These are phyloP conservation scores for Aspergillus quadricinctus DNA, from an alignment of 2,329 filamentous ascomycete species.

Conservation along the genomic window DNA sequence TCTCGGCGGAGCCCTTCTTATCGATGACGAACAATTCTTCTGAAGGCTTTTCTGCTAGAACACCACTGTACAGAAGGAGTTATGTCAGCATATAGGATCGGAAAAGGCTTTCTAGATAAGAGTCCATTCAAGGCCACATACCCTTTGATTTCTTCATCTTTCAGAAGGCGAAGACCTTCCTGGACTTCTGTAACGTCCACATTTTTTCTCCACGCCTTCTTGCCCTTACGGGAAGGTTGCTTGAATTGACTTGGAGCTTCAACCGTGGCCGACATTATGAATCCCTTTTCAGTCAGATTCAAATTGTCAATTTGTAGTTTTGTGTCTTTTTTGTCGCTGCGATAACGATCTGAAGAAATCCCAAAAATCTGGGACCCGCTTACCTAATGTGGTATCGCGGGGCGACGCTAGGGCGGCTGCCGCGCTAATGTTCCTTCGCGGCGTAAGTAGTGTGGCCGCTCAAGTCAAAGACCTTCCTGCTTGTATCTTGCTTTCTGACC, in stretches of 20 bases:
- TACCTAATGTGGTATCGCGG: slow-evolving; percentile 24
- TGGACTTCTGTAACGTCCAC: slow-evolving; percentile 87
- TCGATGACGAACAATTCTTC: slow-evolving; percentile 84
- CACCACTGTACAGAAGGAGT: slow-evolving; percentile 56
- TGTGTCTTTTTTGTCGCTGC: slow-evolving; percentile 17
- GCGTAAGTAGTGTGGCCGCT: slow-evolving; percentile 3
- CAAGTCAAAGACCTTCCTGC: slow-evolving; percentile 2
- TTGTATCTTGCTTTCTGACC: slow-evolving; percentile 11
- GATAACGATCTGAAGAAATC: slow-evolving; percentile 18
- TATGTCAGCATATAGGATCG: slow-evolving; percentile 9
- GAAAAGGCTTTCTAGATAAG: not conserved
- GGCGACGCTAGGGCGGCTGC: slow-evolving; percentile 22
- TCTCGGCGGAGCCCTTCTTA: slow-evolving; percentile 62
- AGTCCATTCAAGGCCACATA: slow-evolving; percentile 33
- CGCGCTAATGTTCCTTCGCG: slow-evolving; percentile 25
- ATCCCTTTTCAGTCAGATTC: not conserved
- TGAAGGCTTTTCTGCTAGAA: slow-evolving; percentile 77
- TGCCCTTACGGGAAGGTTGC: slow-evolving; percentile 92
- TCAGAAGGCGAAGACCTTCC: slow-evolving; percentile 74
- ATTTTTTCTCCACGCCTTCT: slow-evolving; percentile 98
- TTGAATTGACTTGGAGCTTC: slow-evolving; percentile 72
- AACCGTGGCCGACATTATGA: slow-evolving; percentile 31
- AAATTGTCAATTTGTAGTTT: slow-evolving; percentile 14
- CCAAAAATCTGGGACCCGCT: slow-evolving; percentile 30
- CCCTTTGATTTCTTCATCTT: slow-evolving; percentile 89